Percentiles rank a stretch among this genome's conserved stretches.
Conservation (phyloP, 805 yeast species). For the Jamesozyma lodderae region DNA sequence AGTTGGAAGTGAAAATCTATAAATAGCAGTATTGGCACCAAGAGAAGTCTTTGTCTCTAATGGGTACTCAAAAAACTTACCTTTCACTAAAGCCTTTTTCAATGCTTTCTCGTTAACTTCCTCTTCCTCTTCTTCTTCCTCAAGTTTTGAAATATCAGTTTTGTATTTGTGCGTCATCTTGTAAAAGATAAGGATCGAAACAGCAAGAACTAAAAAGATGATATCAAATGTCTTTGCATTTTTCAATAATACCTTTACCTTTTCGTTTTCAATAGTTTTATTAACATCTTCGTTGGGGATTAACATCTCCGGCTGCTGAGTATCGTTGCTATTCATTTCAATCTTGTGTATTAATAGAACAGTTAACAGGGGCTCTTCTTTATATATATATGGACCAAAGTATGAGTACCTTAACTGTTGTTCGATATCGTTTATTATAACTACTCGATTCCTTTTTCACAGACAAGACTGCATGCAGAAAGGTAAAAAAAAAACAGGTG, state of each 20-base stretch:
- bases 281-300: background rate
- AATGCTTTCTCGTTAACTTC: background rate
- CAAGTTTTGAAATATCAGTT: background rate
- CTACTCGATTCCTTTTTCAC: too few species aligned
- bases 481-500: too few species aligned
- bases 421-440: too few species aligned
- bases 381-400: too few species aligned
- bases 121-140: background rate
- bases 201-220: constrained; percentile 1
- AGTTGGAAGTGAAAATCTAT: constrained; percentile 75
- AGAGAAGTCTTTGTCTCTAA: constrained; percentile 66
- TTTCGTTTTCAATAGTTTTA: background rate
- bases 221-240: constrained; percentile 3
- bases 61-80: constrained; percentile 68
- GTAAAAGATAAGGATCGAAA: constrained; percentile 2
- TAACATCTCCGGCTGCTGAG: background rate
- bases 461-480: too few species aligned
- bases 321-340: too few species aligned
- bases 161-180: constrained; percentile 2
- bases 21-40: constrained; percentile 72
- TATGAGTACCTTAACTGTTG: too few species aligned
- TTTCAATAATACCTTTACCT: background rate
- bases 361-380: too few species aligned
- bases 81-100: constrained; percentile 47
- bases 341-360: too few species aligned